phyloP scores from a whole-genome alignment of 2,329 filamentous ascomycete genomes.

The Penicillium sp. region DNA sequence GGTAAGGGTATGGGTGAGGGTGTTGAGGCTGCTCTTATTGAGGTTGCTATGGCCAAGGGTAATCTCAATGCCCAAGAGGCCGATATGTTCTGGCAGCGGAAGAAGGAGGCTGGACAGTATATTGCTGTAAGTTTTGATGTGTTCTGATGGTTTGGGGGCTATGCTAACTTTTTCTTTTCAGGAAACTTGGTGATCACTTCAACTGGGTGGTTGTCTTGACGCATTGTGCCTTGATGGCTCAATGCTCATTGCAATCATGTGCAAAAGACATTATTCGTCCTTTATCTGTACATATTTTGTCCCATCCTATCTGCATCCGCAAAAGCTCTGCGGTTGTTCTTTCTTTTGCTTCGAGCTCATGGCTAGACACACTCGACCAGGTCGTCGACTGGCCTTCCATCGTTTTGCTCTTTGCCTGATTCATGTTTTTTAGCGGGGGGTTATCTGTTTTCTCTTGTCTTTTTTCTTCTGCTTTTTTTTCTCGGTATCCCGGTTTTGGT shows the following conservation, averaged over 20 bases:
- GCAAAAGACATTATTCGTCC: neutral
- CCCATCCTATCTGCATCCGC: neutral
- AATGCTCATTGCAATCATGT: neutral
- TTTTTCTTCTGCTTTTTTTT: neutral
- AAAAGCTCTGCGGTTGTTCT: neutral
- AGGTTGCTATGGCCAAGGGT: conserved; percentile 90
- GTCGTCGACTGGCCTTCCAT: neutral
- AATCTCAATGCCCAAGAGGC: conserved; percentile 80
- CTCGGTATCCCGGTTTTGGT: neutral
- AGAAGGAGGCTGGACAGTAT: conserved; percentile 91
- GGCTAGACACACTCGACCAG: neutral
- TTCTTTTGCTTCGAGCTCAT: neutral
- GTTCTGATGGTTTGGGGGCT: neutral
- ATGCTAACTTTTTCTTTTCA: conserved; percentile 12
- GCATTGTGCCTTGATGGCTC: neutral
- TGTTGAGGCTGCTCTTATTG: conserved; percentile 80
- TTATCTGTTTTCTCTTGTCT: conserved; percentile 1
- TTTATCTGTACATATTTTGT: neutral
- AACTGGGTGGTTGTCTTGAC: neutral
- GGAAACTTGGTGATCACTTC: conserved; percentile 37
- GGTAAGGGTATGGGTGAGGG: conserved; percentile 97
- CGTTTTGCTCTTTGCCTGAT: neutral
- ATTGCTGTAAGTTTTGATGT: conserved; percentile 63
- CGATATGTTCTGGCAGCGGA: conserved; percentile 81
- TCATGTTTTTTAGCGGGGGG: conserved; percentile 23